A percentile compares a stretch with the other conserved stretches of the same genome.
phyloP scores from a whole-genome alignment of 2,329 filamentous ascomycete genomes.

The Fusarium albosuccineum region DNA sequence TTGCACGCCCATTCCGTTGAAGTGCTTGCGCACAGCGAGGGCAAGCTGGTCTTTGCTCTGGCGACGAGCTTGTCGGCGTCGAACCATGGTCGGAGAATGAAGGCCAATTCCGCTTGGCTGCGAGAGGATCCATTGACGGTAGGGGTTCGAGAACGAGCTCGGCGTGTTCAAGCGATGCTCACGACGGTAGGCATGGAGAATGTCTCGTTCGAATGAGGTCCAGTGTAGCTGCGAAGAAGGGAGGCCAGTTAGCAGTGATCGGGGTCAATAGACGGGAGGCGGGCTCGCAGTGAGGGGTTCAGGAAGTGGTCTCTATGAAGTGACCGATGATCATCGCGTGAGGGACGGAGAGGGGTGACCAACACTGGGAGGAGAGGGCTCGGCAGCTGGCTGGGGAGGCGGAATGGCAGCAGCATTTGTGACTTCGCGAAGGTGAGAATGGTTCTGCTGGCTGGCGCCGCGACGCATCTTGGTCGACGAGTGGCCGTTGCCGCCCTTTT shows the following conservation, averaged over 20 bases:
- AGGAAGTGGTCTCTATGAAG: not conserved
- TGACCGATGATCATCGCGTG: constrained; percentile 15
- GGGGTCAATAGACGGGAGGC: not conserved
- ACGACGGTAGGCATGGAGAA: constrained; percentile 81
- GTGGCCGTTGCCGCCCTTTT: constrained; percentile 59
- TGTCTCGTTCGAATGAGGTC: constrained; percentile 74
- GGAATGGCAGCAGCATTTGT: constrained; percentile 55
- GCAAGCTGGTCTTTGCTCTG: constrained; percentile 81
- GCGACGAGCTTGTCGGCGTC: constrained; percentile 72
- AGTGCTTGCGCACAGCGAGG: constrained; percentile 81
- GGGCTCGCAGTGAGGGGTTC: not conserved
- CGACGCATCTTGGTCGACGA: constrained; percentile 68
- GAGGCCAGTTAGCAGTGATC: constrained; percentile 24
- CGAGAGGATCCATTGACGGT: constrained; percentile 72
- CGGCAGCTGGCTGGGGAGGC: constrained; percentile 47
- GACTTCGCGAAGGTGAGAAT: constrained; percentile 60
- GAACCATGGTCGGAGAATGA: constrained; percentile 81
- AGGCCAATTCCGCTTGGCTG: constrained; percentile 74
- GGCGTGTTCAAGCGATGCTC: constrained; percentile 79
- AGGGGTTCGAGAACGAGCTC: constrained; percentile 75
- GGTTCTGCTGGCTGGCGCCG: constrained; percentile 65
- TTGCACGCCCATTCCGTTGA: constrained; percentile 82
- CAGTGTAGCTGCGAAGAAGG: constrained; percentile 67
- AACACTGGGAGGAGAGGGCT: constrained; percentile 52
- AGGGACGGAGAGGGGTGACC: constrained; percentile 37